Evolutionary conservation across 371 early-diverging fungal genomes (phyloP), one percentile per base, ranked within the genome.

Genomic region (Mucor mucedo): DNA sequence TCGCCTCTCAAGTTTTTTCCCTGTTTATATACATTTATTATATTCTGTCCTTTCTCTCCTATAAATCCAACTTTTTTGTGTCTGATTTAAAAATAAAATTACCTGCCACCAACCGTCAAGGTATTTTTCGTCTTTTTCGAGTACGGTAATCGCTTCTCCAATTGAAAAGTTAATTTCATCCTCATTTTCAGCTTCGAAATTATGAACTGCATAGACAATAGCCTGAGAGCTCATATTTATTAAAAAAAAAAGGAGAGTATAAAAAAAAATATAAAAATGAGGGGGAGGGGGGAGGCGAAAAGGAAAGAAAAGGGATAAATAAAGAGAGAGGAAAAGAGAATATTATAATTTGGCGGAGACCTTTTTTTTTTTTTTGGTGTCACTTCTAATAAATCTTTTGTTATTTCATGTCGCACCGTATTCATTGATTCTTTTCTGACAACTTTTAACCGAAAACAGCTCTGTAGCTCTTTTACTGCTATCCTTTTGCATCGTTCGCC

Each of bases 91-190:
- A 21, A 21, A 21, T 21, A 21, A 21, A 21, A 13, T 77, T 87
- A 89, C 92, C 87, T 87, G 84, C 92, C 92, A 94, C 94, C 94
- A 94, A 33, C 93, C 93, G 72, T 94, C 94, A 27, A 82, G 78
- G 68, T 87, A 93, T 47, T 85, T 77, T 40, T 92, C 92, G 70
- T 94, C 94, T 66, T 83, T 84, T 68, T 92, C 91, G 16, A 92
- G 68, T 3, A 94, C 91, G 27, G 86, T 64, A 13, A 94, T 84
- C 28, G 89, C 83, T 55, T 93, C 92, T 27, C 88, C 91, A 29
- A 79, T 72, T 42, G 71, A 63, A 65, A 94, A 89, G 32, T 84
- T 70, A 45, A 94, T 86, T 65, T 94, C 94, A 69, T 93, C 93
- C 49, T 86, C 87, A 55, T 90, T 88, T 67, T 89, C 91, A 47